Evolutionary conservation across 805 yeast genomes (phyloP), one percentile per base, ranked within the genome.

Genomic region (Torulaspora microellipsoides): DNA sequence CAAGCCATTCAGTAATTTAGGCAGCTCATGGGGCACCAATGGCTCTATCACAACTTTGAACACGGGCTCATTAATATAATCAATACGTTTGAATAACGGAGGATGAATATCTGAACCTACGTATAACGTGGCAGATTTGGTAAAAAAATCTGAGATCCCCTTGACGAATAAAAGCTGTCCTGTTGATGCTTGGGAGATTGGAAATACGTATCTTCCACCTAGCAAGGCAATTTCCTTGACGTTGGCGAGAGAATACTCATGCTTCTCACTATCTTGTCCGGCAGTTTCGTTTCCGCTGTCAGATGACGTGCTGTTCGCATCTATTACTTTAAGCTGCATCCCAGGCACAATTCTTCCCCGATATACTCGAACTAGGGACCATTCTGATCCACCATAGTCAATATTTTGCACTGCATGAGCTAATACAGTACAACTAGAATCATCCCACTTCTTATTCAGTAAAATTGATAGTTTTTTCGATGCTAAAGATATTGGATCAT

Each of bases 11-110:
- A 82, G 67, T 52, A 93, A 68, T 47, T 75, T 75, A 0, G 95
- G 91, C 13, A 85, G 65, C 44, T 90, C 95, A 0, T 85, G 74
- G 0, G 96, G 96, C 23, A 76, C 71, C 12, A 75, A 71, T 0
- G 97, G 95, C 56, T 89, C 95, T 14, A 91, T 75, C 0, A 95
- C 89, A 3, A 91, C 76, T 55, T 88, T 87, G 55, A 86, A 78
- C 1, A 85, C 80, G 0, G 95, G 79, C 37, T 71, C 67, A 6
- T 69, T 62, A 2, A 80, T 60, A 46, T 70, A 72, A 35, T 72
- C 71, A 12, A 76, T 55, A 13, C 63, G 51, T 10, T 59, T 55
- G 3, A 59, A 59, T 3, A 58, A 51, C 2, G 55, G 42, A 3
- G 50, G 45, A 6, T 45, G 48, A 9, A 42, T 35, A 1, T 45